Conservation (phyloP, 192 early-diverging fungal genomes). For the Podila horticola region DNA sequence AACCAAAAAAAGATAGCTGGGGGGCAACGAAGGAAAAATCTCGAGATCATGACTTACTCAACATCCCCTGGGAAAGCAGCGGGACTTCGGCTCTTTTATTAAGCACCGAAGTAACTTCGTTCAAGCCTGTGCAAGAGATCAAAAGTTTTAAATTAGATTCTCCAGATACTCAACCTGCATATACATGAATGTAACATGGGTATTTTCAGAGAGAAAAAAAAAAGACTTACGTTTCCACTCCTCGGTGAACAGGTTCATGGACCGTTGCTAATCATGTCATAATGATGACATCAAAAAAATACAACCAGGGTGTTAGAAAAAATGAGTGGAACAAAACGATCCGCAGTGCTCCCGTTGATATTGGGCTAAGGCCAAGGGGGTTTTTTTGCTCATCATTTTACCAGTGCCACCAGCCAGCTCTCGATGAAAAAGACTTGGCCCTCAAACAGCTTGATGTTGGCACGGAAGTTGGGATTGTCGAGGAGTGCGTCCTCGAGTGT, state of each 20-base stretch:
- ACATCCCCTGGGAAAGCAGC: constrained; percentile 47
- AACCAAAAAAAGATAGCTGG: background rate
- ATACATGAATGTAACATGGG: background rate
- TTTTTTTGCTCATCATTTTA: constrained; percentile 9
- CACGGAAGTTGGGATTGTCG: constrained; percentile 64
- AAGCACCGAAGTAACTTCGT: constrained; percentile 35
- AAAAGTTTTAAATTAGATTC: too few species aligned
- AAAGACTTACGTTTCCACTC: constrained; percentile 46
- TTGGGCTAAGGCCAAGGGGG: too few species aligned
- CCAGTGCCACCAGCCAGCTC: constrained; percentile 60
- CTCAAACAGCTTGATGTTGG: constrained; percentile 63
- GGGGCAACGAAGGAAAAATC: background rate
- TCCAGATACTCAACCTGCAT: background rate
- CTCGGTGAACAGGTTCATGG: constrained; percentile 33
- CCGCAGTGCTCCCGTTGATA: too few species aligned
- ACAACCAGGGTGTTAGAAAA: background rate
- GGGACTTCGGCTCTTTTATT: constrained; percentile 50
- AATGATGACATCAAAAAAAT: background rate
- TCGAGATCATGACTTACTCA: constrained; percentile 23
- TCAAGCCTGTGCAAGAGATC: constrained; percentile 18
- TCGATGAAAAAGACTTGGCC: constrained; percentile 67
- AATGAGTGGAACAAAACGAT: background rate
- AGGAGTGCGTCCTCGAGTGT: constrained; percentile 62
- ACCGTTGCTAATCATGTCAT: constrained; percentile 32
- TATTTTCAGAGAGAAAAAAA: constrained; percentile 1